Conservation (phyloP, 805 yeast species). For the Barnettozyma siamensis region DNA sequence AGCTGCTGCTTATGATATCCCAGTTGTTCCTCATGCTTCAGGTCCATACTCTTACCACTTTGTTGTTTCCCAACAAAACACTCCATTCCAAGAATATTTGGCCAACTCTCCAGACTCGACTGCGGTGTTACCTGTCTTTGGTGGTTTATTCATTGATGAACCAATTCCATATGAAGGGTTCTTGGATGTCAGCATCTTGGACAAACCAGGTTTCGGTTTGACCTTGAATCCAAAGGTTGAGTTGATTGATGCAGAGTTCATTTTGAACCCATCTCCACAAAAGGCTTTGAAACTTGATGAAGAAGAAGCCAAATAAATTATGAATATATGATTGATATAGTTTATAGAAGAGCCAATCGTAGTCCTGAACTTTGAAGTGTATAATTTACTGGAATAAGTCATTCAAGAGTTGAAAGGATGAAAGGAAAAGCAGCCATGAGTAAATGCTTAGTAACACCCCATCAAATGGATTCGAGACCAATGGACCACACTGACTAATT, state of each 20-base stretch:
- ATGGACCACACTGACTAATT: too few species aligned
- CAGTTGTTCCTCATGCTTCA: conserved; percentile 50
- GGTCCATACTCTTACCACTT: conserved; percentile 49
- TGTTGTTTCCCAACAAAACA: conserved; percentile 42
- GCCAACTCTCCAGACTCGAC: conserved; percentile 45
- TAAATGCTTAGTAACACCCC: too few species aligned
- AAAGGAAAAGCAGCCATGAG: too few species aligned
- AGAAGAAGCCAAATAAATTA: neutral
- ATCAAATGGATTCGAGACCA: too few species aligned
- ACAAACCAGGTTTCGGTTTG: conserved; percentile 47
- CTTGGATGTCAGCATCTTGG: conserved; percentile 33
- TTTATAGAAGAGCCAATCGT: too few species aligned
- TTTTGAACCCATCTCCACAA: conserved; percentile 36
- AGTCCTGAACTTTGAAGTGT: too few species aligned
- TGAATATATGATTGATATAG: neutral
- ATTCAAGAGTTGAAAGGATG: too few species aligned
- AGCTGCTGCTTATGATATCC: conserved; percentile 48
- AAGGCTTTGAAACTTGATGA: conserved; percentile 24
- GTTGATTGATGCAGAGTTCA: conserved; percentile 34
- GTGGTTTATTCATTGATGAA: conserved; percentile 40
- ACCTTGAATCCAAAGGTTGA: conserved; percentile 39
- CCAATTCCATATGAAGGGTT: conserved; percentile 42
- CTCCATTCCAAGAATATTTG: conserved; percentile 48
- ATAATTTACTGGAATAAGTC: too few species aligned
- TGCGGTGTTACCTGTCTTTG: conserved; percentile 42